A percentile compares a stretch with the other conserved stretches of the same genome.
phyloP scores from a whole-genome alignment of 331 rosid species.

The Quercus lobata region DNA sequence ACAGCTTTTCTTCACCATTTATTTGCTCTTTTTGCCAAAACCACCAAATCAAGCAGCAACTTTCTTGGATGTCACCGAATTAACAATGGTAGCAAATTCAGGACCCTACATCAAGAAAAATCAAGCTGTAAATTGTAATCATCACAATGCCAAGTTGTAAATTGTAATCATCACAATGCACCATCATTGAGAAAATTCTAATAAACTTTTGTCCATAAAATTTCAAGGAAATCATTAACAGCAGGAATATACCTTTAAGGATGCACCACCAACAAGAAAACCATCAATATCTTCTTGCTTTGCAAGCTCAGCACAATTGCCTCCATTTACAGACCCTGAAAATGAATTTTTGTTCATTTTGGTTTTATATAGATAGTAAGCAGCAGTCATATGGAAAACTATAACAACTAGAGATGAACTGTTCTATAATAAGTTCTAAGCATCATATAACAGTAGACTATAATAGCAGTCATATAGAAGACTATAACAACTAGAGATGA shows the following conservation, averaged over 20 bases:
- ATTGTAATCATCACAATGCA: constrained; percentile 5
- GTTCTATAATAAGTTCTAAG: no score
- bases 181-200: neutral
- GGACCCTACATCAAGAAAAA: constrained; percentile 62
- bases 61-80: constrained; percentile 90
- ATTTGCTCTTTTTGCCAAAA: constrained; percentile 30
- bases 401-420: neutral
- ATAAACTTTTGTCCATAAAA: neutral
- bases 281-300: constrained; percentile 98
- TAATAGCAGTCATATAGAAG: neutral
- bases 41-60: constrained; percentile 68
- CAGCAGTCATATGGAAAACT: neutral
- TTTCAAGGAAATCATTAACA: neutral
- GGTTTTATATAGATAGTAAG: neutral
- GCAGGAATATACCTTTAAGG: constrained; percentile 62
- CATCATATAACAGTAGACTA: no score
- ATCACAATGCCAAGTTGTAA: neutral
- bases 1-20: constrained; percentile 7
- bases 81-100: constrained; percentile 80
- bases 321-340: constrained; percentile 90
- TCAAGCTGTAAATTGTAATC: neutral
- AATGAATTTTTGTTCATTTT: neutral
- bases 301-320: constrained; percentile 88
- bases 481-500: neutral
- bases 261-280: constrained; percentile 98